These are phyloP conservation scores for Amesomyces nigricolor DNA, from an alignment of 2,329 filamentous ascomycete species.

Conservation along the genomic window DNA sequence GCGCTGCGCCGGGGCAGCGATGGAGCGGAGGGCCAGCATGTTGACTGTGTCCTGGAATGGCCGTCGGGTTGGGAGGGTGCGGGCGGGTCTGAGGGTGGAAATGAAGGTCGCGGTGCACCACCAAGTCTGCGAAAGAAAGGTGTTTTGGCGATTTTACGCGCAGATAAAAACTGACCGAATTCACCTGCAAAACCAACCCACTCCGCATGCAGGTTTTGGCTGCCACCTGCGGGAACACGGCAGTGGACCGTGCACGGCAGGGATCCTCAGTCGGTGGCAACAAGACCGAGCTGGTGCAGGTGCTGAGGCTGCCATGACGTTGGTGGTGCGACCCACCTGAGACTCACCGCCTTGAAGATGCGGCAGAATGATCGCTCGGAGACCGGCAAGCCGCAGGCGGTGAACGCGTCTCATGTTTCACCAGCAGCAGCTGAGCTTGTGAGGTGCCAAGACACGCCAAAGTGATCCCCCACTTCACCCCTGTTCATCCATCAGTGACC, in stretches of 20 bases:
- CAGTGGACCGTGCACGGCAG: constrained; percentile 17
- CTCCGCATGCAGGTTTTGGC: constrained; percentile 19
- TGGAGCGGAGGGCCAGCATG: constrained; percentile 79
- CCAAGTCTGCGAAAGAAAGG: constrained; percentile 6
- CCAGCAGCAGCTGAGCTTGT: too few species aligned
- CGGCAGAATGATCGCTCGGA: constrained; percentile 6
- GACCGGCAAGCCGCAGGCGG: not conserved
- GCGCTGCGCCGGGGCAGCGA: constrained; percentile 67
- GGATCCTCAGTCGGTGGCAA: constrained; percentile 13
- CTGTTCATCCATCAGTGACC: not conserved
- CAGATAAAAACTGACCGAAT: constrained; percentile 18
- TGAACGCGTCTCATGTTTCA: not conserved
- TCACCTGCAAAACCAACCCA: constrained; percentile 15
- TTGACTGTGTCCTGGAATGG: constrained; percentile 4
- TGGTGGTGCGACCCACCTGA: not conserved
- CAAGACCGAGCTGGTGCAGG: constrained; percentile 1
- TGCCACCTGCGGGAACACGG: constrained; percentile 11
- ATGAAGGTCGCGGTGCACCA: constrained; percentile 7
- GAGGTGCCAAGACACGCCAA: not conserved
- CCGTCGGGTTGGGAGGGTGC: not conserved
- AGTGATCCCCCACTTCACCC: constrained; percentile 4
- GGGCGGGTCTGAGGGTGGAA: not conserved
- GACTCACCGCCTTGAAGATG: not conserved
- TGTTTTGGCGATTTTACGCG: constrained; percentile 10
- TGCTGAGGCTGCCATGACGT: constrained; percentile 8